Conservation (phyloP, 2,329 filamentous ascomycete species). For the Verticillium klebahnii region DNA sequence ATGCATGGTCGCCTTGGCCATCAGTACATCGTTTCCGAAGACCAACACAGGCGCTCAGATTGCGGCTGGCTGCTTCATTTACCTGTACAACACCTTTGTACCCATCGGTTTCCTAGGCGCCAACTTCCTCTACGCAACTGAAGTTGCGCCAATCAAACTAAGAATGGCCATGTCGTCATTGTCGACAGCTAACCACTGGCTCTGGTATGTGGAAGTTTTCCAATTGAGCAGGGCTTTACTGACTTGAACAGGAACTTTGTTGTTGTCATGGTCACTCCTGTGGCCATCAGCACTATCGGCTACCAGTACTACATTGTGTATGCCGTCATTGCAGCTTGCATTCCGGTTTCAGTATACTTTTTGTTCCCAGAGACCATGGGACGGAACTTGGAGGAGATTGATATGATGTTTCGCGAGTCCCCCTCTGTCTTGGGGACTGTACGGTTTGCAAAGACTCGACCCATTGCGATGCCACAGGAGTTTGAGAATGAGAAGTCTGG, state of each 20-base stretch:
- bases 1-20: constrained; percentile 50
- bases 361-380: constrained; percentile 47
- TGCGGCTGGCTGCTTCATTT: constrained; percentile 51
- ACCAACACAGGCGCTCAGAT: constrained; percentile 42
- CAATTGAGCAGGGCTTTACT: neutral
- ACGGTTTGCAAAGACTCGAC: constrained; percentile 28
- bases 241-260: constrained; percentile 31
- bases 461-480: constrained; percentile 25
- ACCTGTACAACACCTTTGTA: constrained; percentile 57
- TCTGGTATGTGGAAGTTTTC: constrained; percentile 28
- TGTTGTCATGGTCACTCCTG: constrained; percentile 37
- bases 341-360: constrained; percentile 39
- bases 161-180: constrained; percentile 52
- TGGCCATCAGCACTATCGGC: constrained; percentile 44
- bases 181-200: constrained; percentile 50
- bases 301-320: constrained; percentile 49
- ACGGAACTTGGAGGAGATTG: constrained; percentile 41
- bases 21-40: constrained; percentile 43
- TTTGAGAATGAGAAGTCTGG: constrained; percentile 16
- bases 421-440: constrained; percentile 30
- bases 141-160: constrained; percentile 48
- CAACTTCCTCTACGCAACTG: constrained; percentile 57
- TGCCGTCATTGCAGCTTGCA: constrained; percentile 37
- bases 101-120: constrained; percentile 55
- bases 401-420: constrained; percentile 36